Base-by-base conservation (phyloP, 805 yeast genomes). In the Schwanniomyces vanrijiae region DNA sequence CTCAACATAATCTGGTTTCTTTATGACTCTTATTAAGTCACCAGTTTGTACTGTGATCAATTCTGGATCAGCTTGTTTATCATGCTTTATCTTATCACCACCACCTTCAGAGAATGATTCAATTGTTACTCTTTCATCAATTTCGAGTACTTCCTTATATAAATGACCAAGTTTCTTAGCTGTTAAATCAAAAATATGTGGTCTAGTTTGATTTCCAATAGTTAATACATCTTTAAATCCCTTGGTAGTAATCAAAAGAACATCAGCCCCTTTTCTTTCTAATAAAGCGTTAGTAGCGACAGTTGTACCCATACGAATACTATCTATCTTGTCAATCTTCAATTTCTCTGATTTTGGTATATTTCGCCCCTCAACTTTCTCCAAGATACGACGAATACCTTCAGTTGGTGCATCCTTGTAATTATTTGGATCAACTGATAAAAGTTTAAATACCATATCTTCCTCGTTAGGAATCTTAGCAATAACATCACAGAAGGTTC, bases 361-460 rank as follows among this genome's bases (percentile, higher is more conserved):
- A 8, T 60, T 42, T 5, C 60, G 64, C 1, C 79, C 77, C 1
- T 81, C 77, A 50, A 81, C 80, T 19, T 68, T 66, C 60, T 88
- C 95, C 49, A 91, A 65, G 0, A 88, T 76, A 40, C 95, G 68
- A 53, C 97, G 76, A 34, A 91, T 88, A 7, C 96, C 98, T 68
- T 91, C 97, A 18, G 91, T 74, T 10, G 96, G 96, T 0, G 98
- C 96, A 74, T 91, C 98, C 2, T 76, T 70, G 61, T 91, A 91
- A 66, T 91, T 91, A 22, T 77, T 73, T 0, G 97, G 96, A 58
- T 91, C 97, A 3, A 88, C 96, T 0, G 96, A 89, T 20, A 91
- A 72, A 24, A 91, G 69, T 64, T 91, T 91, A 20, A 60, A 55
- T 2, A 88, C 82, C 31, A 80, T 76, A 58, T 86, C 91, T 14